phyloP scores from a whole-genome alignment of 345 rosid species.

The Gynandropsis gynandra region DNA sequence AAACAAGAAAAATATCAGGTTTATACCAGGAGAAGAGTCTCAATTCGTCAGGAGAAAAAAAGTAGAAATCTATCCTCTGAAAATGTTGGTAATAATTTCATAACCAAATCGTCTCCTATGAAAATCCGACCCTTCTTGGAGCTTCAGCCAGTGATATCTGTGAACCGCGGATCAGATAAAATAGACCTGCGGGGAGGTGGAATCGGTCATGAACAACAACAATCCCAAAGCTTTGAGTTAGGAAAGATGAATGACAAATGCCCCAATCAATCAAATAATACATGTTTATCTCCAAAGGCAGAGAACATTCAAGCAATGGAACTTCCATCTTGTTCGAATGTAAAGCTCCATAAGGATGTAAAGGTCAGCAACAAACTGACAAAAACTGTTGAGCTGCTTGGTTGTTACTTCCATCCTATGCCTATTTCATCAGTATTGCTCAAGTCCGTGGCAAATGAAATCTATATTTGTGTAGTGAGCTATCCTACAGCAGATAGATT shows the following conservation, averaged over 20 bases:
- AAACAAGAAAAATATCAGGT: conserved; percentile 33
- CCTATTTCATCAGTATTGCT: conserved; percentile 52
- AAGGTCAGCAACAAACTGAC: conserved; percentile 39
- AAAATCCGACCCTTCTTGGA: conserved; percentile 24
- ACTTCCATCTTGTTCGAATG: conserved; percentile 25
- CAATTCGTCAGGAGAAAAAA: conserved; percentile 18
- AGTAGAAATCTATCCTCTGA: conserved; percentile 38
- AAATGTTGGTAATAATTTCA: conserved; percentile 27
- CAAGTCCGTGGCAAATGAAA: conserved; percentile 41
- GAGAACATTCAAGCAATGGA: conserved; percentile 28
- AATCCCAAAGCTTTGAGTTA: conserved; percentile 18
- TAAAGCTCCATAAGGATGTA: conserved; percentile 31
- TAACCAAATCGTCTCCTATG: conserved; percentile 21
- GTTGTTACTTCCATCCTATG: conserved; percentile 70
- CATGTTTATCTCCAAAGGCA: conserved; percentile 22
- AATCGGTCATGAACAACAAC: conserved; percentile 23
- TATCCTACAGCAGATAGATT: conserved; percentile 35
- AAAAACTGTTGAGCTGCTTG: conserved; percentile 44
- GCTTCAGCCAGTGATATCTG: conserved; percentile 23
- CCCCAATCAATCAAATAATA: conserved; percentile 16
- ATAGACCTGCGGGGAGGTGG: conserved; percentile 15
- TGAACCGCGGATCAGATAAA: conserved; percentile 24
- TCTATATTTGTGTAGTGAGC: conserved; percentile 55
- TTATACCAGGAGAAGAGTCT: conserved; percentile 44
- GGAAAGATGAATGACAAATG: conserved; percentile 20